Evolutionary conservation across 2,329 filamentous ascomycete genomes (phyloP).

Genomic region (Fusarium graminum): DNA sequence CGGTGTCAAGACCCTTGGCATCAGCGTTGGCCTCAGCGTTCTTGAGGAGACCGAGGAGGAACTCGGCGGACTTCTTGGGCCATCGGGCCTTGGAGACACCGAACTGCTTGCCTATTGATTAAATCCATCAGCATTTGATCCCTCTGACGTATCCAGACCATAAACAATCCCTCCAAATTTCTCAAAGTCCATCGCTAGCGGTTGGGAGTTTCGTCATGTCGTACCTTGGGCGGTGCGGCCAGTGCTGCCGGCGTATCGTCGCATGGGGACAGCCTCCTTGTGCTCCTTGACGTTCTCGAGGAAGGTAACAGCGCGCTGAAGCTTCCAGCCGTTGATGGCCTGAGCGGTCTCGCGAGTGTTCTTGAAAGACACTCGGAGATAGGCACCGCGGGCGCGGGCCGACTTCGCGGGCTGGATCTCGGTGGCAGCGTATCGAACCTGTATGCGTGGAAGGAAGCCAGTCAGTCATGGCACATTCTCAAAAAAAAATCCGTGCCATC

Average conservation of each 20-base stretch:
- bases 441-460: constrained; percentile 26
- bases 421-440: constrained; percentile 97
- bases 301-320: constrained; percentile 94
- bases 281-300: constrained; percentile 98
- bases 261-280: constrained; percentile 98
- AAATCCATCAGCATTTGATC: constrained; percentile 48
- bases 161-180: constrained; percentile 21
- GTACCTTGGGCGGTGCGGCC: constrained; percentile 98
- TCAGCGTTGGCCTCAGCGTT: constrained; percentile 98
- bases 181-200: constrained; percentile 20
- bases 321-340: constrained; percentile 99
- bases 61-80: constrained; percentile 99
- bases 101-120: constrained; percentile 89
- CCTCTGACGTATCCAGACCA: constrained; percentile 12
- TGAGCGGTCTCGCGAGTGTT: constrained; percentile 99
- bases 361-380: constrained; percentile 99
- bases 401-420: constrained; percentile 91
- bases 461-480: constrained; percentile 44
- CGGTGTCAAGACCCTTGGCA: constrained; percentile 96
- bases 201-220: constrained; percentile 55
- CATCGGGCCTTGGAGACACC: constrained; percentile 98
- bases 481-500: constrained; percentile 19
- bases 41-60: constrained; percentile 96
- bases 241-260: constrained; percentile 95
- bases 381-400: constrained; percentile 97